Base-by-base conservation (phyloP, 108 stramenopile genomes). In the Skeletonema marinoi region DNA sequence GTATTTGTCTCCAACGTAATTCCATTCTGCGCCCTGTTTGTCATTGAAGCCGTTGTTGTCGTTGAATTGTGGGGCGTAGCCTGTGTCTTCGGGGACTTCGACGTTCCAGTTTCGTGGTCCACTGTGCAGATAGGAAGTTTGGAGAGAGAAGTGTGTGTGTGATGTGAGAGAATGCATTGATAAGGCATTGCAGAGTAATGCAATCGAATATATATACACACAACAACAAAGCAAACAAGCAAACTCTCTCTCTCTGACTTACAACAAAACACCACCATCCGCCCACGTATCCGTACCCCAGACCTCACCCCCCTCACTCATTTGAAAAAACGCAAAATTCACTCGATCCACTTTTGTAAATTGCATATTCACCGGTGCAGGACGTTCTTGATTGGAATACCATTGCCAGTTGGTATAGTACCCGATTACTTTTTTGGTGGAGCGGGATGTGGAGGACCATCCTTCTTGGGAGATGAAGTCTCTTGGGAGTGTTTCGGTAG, bases 21-120 rank as follows among this genome's bases (percentile, higher is more conserved):
- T 77, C 39, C 59, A 83, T 14, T 68, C 56, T 2, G 41, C 65
- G 13, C 68, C 76, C 7, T 36, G n/a, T 61, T 59, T 17, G 32
- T 77, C 72, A 58, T 64, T 76, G 46, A 83, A 83, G 16, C 82
- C 82, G 66, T 83, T 83, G 46, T 83, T 71, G 32, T 83, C 76
- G 21, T 73, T 70, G 72, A 83, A 83, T 60, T 83, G 82, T 13
- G 82, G 82, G 13, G 82, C 82, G 46, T 83, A 74, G 5, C 75
- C 76, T n/a, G 72, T 21, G 2, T 77, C 62, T 0, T 42, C 46
- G 32, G 64, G 66, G 9, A 77, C 62, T 17, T 30, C 61, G 16
- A 72, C 60, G 36, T 66, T 56, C 82, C 82, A 83, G 42, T 83
- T 72, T n/a, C 61, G 68, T 14, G 75, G 82, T 29, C 82, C 82